Base-by-base conservation (phyloP, 1,284 basidiomycete species). In the Pseudozyma thailandica region DNA sequence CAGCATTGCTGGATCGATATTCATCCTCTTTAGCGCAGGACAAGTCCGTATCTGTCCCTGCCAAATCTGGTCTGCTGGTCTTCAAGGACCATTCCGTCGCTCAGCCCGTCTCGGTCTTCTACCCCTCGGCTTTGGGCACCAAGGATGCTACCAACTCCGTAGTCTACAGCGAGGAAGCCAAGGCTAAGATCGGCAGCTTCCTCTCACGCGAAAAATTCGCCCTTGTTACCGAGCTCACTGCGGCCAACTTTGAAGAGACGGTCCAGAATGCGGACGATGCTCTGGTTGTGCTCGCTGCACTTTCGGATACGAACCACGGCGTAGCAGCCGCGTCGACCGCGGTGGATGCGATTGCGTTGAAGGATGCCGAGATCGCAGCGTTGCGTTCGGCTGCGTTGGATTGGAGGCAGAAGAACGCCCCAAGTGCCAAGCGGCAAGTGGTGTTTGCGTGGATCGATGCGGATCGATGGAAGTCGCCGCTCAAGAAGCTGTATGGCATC, bases 361-460 rank as follows among this genome's bases (percentile, higher is more conserved):
- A 75, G 18, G 72, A 75, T 33, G 53, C 31, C 15, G 78, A 81
- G 49, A 23, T 80, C 16, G 35, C 54, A 10, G 50, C 58, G 6
- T n/a, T 81, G 23, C 60, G 64, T 5, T 49, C 63, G 15, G 42
- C 69, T 13, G 71, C 80, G 28, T 52, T 61, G 6, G 47, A 55
- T 1, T 79, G 77, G 76, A 41, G 74, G n/a, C 26, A 53, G 9
- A 41, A 50, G 9, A 25, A 57, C n/a, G 58, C 56, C 2, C 12
- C 50, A 0, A 10, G 16, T 3, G 35, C 56, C 20, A 10, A n/a
- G 2, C 42, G 55, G n/a, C 37, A 58, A 9, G 54, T 77, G 8
- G 35, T 79, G 3, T 82, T 74, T 44, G 78, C 72, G 2, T 82
- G 78, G 78, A 78, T 82, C 54, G 80, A 82, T 53, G 73, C 72